Evolutionary conservation across 2,329 filamentous ascomycete genomes (phyloP), one percentile per base, ranked within the genome.

Genomic region (Curvularia hawaiiensis): DNA sequence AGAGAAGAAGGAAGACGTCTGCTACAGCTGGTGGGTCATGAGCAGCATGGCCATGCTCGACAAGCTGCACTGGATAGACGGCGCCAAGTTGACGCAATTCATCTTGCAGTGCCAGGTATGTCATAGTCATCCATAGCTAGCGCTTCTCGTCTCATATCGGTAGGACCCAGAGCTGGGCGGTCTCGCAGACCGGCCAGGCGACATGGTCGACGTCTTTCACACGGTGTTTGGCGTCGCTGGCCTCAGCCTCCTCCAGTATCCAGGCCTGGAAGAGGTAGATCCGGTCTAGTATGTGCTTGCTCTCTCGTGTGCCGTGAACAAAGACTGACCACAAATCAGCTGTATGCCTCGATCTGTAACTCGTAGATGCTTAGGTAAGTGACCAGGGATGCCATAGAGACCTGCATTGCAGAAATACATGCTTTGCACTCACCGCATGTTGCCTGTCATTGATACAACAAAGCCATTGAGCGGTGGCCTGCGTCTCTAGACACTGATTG

Each of bases 1-100:
- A 0, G 95, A 98, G 79, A 99, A 99, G 81, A 80, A 90, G 61
- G 94, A 97, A 74, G 95, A 99, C 75, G 94, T 97, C 14, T 99
- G 95, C 79, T 99, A 99, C 79, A 97, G 92, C 75, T 99, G 95
- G 95, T 99, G 95, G 95, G 95, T 98, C 44, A 80, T 94, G 71
- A 94, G 91, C 72, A 97, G 93, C 74, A 80, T 99, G 65, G 89
- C 90, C 45, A 97, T 98, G 84, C 90, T 99, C 65, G 88, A 85
- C 52, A 88, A 89, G 54, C 84, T 92, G 52, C 91, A 97, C 75
- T 99, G 95, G 95, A 96, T 99, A 73, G 91, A 99, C 79, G 85
- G 88, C 49, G 83, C 88, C 56, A 90, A 91, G 72, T 84, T 99
- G 68, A 84, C 88, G 50, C 76, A 78, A 24, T 99, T 97, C 77